Percentiles rank a stretch among this genome's conserved stretches.
Conservation (phyloP, 164 flowering plant genomes). For the Vitis labrusca region DNA sequence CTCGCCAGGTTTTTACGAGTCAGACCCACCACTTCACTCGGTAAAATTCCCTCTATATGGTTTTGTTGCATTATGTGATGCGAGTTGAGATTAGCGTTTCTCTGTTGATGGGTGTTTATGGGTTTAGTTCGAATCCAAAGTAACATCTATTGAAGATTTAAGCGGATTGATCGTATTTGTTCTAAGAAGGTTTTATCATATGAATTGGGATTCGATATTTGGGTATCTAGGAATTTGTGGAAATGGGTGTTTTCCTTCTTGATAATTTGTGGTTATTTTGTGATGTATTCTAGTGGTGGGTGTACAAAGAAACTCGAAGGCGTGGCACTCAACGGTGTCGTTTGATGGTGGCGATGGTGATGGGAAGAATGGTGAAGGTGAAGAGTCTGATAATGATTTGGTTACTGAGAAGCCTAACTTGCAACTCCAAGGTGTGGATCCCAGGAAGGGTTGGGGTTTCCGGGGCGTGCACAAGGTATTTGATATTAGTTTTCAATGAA, state of each 20-base stretch:
- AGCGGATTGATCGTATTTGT: background rate
- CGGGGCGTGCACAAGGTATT: constrained; percentile 97
- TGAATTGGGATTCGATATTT: background rate
- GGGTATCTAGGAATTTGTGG: background rate
- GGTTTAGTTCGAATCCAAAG: background rate
- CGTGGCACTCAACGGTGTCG: constrained; percentile 46
- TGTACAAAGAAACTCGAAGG: constrained; percentile 40
- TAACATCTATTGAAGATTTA: background rate
- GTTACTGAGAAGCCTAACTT: constrained; percentile 47
- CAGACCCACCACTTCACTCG: constrained; percentile 3
- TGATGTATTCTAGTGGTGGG: constrained; percentile 19
- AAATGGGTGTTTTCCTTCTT: background rate
- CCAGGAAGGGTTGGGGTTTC: constrained; percentile 80
- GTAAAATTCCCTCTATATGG: background rate
- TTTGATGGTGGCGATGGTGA: constrained; percentile 19
- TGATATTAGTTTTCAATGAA: constrained; percentile 10
- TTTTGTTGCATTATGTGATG: background rate
- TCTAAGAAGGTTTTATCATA: background rate
- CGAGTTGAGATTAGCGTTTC: background rate
- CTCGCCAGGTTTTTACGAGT: constrained; percentile 16
- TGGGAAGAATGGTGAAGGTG: constrained; percentile 18
- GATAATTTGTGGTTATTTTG: background rate
- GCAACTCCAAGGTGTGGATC: constrained; percentile 82
- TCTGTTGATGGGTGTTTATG: background rate
- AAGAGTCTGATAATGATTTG: constrained; percentile 42